These are phyloP conservation scores for Pichia insulana DNA, from an alignment of 805 yeast genomes.

Conservation along the genomic window DNA sequence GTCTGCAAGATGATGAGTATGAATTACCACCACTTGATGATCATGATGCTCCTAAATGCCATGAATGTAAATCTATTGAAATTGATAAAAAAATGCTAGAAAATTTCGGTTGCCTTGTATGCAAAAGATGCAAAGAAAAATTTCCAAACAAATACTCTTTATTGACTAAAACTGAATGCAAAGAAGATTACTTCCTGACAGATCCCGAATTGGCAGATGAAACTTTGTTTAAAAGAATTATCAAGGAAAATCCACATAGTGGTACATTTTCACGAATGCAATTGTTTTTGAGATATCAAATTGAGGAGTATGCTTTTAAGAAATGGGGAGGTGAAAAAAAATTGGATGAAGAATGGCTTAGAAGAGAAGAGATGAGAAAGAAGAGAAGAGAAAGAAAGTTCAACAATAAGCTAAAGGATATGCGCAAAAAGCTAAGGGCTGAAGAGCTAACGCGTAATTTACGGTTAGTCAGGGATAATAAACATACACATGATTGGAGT, in stretches of 20 bases:
- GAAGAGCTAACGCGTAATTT: slow-evolving; percentile 73
- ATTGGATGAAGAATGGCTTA: slow-evolving; percentile 85
- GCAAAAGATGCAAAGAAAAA: slow-evolving; percentile 64
- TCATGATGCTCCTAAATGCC: slow-evolving; percentile 70
- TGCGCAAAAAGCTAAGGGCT: slow-evolving; percentile 88
- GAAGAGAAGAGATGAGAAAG: slow-evolving; percentile 65
- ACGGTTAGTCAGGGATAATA: slow-evolving; percentile 41
- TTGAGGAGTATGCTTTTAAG: slow-evolving; percentile 86
- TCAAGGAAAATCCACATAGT: slow-evolving; percentile 91
- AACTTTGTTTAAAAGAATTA: slow-evolving; percentile 61
- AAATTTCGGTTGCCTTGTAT: slow-evolving; percentile 68
- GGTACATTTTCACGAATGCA: slow-evolving; percentile 88
- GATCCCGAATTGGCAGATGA: slow-evolving; percentile 84
- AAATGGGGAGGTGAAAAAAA: slow-evolving; percentile 93
- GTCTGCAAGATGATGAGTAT: slow-evolving; percentile 35
- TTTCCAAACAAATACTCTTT: slow-evolving; percentile 84
- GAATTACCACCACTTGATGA: slow-evolving; percentile 68
- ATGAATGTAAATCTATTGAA: slow-evolving; percentile 75
- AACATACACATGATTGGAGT: slow-evolving; percentile 73
- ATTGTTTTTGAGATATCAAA: slow-evolving; percentile 78
- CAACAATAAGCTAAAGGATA: slow-evolving; percentile 68
- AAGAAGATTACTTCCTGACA: slow-evolving; percentile 84
- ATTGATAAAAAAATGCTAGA: slow-evolving; percentile 64
- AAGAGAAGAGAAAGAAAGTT: slow-evolving; percentile 72
- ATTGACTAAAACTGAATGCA: slow-evolving; percentile 90